Evolutionary conservation across 495 filamentous ascomycete species (phyloP).

Genomic region (Penicillium chermesinum): DNA sequence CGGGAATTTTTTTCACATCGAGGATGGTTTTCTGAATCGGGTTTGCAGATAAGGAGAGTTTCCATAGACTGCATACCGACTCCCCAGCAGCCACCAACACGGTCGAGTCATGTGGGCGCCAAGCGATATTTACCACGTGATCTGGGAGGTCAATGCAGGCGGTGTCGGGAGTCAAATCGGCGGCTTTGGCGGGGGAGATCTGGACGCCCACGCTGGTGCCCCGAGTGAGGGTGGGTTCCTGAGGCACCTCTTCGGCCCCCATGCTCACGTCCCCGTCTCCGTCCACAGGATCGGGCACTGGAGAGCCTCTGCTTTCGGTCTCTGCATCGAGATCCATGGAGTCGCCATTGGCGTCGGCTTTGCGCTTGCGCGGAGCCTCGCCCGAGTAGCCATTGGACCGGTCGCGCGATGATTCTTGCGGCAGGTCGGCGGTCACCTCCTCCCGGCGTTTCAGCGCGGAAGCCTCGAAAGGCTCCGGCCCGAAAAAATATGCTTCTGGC

Average conservation of each 20-base stretch:
- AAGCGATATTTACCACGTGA: constrained; percentile 65
- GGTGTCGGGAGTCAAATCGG: constrained; percentile 64
- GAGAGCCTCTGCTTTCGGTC: constrained; percentile 19
- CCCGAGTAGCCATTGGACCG: constrained; percentile 37
- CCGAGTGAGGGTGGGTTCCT: constrained; percentile 53
- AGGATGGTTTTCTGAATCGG: constrained; percentile 37
- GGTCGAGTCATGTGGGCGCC: constrained; percentile 71
- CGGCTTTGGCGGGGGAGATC: constrained; percentile 46
- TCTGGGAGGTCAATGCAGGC: constrained; percentile 58
- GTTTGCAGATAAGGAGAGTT: constrained; percentile 43
- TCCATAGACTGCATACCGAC: constrained; percentile 77
- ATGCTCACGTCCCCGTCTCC: constrained; percentile 44
- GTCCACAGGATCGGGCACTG: constrained; percentile 23
- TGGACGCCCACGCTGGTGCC: constrained; percentile 69
- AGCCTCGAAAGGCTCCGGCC: constrained; percentile 39
- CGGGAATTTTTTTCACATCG: constrained; percentile 30
- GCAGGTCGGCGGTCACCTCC: constrained; percentile 28
- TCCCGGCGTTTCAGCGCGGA: constrained; percentile 27
- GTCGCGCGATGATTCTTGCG: constrained; percentile 39
- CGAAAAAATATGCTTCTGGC: constrained; percentile 47
- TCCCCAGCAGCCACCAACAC: constrained; percentile 72
- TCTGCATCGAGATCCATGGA: constrained; percentile 46
- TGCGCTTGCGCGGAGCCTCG: constrained; percentile 29
- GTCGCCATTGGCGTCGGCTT: constrained; percentile 56
- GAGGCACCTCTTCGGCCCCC: constrained; percentile 42